Evolutionary conservation across 768 basidiomycete species (phyloP), one percentile per base, ranked within the genome.

Genomic region (Lactarius sanguifluus): DNA sequence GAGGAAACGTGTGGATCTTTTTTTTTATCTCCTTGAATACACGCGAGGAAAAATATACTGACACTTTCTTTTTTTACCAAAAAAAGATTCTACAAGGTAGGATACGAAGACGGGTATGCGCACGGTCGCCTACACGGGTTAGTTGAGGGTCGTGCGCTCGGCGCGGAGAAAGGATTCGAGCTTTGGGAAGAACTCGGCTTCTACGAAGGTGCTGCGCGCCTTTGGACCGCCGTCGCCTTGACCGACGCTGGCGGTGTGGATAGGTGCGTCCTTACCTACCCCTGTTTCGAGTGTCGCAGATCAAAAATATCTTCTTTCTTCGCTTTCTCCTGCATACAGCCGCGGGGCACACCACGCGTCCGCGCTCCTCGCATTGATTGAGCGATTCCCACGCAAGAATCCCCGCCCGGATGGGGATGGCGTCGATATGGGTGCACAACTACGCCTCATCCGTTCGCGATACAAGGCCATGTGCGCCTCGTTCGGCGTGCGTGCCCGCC

Each of bases 101-200:
- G 96, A 10, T 90, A 90, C 74, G 71, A 81, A 66, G 87, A 89
- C 63, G 96, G 96, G 2, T 85, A 83, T 73, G 86, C 81, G 0
- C 96, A 98, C 75, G 96, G 96, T 1, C 83, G 87, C 47, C 85
- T 95, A 7, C 95, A 96, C 71, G 95, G 96, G 2, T 77, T 92
- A 30, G 93, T 94, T 67, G 94, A 99, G 75, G 96, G 96, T 10
- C 82, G 94, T 16, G 89, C 90, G 0, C 82, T 98, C 20, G 96
- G 95, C 2, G 83, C 88, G 62, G 90, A 94, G 71, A 95, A 96
- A 71, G 92, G 91, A 0, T 98, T 88, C 75, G 95, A 96, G 77
- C 87, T 97, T 77, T 98, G 95, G 94, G 96, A 98, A 76, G 96
- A 99, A 76, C 83, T 99, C 15, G 95, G 92, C 2, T 98, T 89